Evolutionary conservation across 2,329 filamentous ascomycete genomes (phyloP), one percentile per base, ranked within the genome.

Genomic region (Massarina eburnea): DNA sequence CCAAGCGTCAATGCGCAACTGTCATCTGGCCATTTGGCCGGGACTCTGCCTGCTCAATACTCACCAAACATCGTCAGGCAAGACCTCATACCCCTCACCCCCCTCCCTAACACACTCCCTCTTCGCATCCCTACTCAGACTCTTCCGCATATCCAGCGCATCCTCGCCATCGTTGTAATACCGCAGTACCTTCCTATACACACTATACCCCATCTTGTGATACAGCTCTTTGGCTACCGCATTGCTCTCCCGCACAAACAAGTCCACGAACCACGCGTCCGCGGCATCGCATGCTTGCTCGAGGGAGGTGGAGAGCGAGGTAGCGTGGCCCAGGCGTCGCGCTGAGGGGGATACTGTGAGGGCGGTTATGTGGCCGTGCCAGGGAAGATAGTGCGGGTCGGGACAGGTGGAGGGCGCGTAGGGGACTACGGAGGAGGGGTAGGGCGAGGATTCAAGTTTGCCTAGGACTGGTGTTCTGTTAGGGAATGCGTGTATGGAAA

Each of bases 161-260:
- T 97, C 92, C 71, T 95, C 91, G 66, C 95, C 88, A 66, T 96
- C 91, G 52, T 88, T 89, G 64, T 99, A 99, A 71, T 99, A 99
- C 61, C 88, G 87, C 59, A 90, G 84, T 35, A 99, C 92, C 8
- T 89, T 82, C 36, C 94, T 80, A 72, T 88, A 99, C 37, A 97
- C 87, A 47, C 84, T 91, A 69, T 99, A 84, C 30, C 94, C 94
- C 81, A 97, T 85, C 57, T 83, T 87, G 68, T 88, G 85, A 71
- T 99, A 99, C 71, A 99, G 85, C 40, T 81, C 79, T 61, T 96
- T 91, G 6, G 94, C 94, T 54, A 89, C 85, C 62, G 83, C 79
- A 70, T 99, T 99, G 63, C 90, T 91, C 53, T 85, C 86, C 34
- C 94, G 80, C 36, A 99, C 94, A 65, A 95, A 99, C 40, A 99